Conservation (phyloP, 495 filamentous ascomycete genomes). For the Evansstolkia leycettana region DNA sequence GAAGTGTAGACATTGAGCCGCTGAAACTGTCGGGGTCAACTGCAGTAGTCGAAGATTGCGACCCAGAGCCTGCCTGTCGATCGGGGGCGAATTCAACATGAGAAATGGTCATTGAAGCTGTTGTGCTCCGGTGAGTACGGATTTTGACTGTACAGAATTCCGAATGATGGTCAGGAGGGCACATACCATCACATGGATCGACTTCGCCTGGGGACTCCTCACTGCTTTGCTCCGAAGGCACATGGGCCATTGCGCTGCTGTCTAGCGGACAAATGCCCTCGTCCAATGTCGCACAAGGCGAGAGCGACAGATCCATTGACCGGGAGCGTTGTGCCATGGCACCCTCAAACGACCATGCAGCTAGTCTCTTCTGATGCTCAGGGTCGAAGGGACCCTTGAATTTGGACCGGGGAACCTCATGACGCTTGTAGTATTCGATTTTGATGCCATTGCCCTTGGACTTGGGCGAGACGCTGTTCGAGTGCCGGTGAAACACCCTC, state of each 20-base stretch:
- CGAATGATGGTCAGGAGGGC: neutral
- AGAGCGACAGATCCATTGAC: slow-evolving; percentile 24
- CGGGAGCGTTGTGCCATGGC: slow-evolving; percentile 25
- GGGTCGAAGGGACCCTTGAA: slow-evolving; percentile 40
- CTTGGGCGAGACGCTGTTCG: slow-evolving; percentile 6
- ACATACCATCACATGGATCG: slow-evolving; percentile 18
- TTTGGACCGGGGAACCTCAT: slow-evolving; percentile 39
- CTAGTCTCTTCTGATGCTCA: slow-evolving; percentile 34
- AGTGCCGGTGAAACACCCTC: slow-evolving; percentile 25
- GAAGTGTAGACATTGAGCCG: slow-evolving; percentile 29
- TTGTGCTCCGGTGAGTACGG: no score
- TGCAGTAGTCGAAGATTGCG: slow-evolving; percentile 25
- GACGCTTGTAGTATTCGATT: slow-evolving; percentile 38
- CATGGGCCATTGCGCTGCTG: slow-evolving; percentile 1
- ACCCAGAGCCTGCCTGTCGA: slow-evolving; percentile 19
- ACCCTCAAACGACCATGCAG: slow-evolving; percentile 36
- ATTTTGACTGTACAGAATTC: no score
- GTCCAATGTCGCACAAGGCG: slow-evolving; percentile 24
- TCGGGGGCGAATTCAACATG: slow-evolving; percentile 14
- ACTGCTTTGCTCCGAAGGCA: slow-evolving; percentile 10
- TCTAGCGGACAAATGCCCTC: slow-evolving; percentile 9
- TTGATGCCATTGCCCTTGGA: slow-evolving; percentile 26
- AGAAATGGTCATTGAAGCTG: slow-evolving; percentile 8
- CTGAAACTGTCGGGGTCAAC: slow-evolving; percentile 27
- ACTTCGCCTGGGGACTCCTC: slow-evolving; percentile 4